Conservation (phyloP, 805 yeast species). For the Kuraishia cidri region DNA sequence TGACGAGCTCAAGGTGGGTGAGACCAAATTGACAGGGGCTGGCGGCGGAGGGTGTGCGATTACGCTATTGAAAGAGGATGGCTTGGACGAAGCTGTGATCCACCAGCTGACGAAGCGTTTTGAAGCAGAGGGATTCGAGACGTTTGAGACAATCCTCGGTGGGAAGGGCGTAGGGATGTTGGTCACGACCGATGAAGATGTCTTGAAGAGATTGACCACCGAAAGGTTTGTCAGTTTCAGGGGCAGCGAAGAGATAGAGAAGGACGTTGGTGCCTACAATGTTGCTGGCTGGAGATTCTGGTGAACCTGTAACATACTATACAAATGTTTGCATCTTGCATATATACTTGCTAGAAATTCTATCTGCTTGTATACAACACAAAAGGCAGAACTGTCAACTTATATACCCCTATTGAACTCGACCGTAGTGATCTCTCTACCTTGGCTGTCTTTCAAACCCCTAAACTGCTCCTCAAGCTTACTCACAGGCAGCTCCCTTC, state of each 20-base stretch:
- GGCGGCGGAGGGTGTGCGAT: slow-evolving; percentile 99
- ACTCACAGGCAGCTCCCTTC: slow-evolving; percentile 49
- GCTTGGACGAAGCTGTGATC: slow-evolving; percentile 20
- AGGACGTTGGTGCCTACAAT: slow-evolving; percentile 31
- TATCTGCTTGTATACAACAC: not conserved
- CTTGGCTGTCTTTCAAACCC: slow-evolving; percentile 51
- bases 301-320: slow-evolving; percentile 29
- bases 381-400: slow-evolving; percentile 3
- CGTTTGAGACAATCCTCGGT: slow-evolving; percentile 75
- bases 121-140: slow-evolving; percentile 48
- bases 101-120: slow-evolving; percentile 26
- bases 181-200: slow-evolving; percentile 6
- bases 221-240: slow-evolving; percentile 27
- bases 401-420: slow-evolving; percentile 93
- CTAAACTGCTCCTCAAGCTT: slow-evolving; percentile 60
- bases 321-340: not conserved
- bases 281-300: slow-evolving; percentile 51
- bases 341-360: not conserved
- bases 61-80: slow-evolving; percentile 55
- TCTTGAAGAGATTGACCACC: slow-evolving; percentile 9
- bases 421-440: slow-evolving; percentile 47
- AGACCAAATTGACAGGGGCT: slow-evolving; percentile 94
- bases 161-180: slow-evolving; percentile 79
- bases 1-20: slow-evolving; percentile 60
- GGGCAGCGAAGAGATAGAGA: slow-evolving; percentile 38